phyloP scores from a whole-genome alignment of 1,284 basidiomycete genomes.

The Pascua guehoae region DNA sequence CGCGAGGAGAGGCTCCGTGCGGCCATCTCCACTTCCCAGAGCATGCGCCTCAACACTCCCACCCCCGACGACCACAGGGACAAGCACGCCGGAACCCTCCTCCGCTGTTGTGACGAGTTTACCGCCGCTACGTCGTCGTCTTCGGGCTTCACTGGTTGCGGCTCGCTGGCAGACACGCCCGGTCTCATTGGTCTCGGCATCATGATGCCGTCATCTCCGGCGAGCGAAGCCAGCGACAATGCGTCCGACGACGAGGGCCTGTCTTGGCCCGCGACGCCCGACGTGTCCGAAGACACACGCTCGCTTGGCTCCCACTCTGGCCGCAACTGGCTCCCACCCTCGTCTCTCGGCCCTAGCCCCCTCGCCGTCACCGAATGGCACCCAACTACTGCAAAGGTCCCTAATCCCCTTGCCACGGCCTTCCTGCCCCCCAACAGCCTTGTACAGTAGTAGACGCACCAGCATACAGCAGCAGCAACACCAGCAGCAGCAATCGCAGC shows the following conservation, averaged over 20 bases:
- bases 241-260: constrained; percentile 12
- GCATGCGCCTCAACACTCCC: not conserved
- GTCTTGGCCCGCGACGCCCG: constrained; percentile 16
- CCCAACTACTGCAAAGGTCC: no score
- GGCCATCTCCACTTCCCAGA: not conserved
- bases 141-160: not conserved
- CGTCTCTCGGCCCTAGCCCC: no score
- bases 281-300: not conserved
- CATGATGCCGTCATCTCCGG: constrained; percentile 5
- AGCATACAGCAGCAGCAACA: no score
- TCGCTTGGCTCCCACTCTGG: no score
- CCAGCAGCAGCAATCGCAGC: no score
- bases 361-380: no score
- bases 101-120: not conserved
- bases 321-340: no score
- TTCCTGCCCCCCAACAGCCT: no score
- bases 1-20: not conserved
- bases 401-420: no score
- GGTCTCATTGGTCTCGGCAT: constrained; percentile 20
- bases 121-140: not conserved
- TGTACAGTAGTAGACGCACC: no score
- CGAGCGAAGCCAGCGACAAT: constrained; percentile 9
- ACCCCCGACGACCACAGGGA: not conserved
- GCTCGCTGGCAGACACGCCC: not conserved
- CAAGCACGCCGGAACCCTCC: no score